phyloP scores from a whole-genome alignment of 352 stramenopile genomes.

The Phytopythium aichiense region DNA sequence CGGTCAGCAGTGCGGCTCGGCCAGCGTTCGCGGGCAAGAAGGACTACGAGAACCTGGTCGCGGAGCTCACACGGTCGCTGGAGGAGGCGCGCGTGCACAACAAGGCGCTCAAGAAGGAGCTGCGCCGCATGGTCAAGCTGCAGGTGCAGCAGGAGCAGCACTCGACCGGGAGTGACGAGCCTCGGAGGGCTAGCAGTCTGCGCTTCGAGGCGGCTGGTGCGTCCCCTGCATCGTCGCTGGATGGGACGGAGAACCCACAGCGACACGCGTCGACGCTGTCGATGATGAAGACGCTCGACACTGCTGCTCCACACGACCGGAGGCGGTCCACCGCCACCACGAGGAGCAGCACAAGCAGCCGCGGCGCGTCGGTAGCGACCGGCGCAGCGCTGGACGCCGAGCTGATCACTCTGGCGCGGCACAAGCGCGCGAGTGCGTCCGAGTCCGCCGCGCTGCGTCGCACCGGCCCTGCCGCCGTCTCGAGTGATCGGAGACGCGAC shows the following conservation, averaged over 20 bases:
- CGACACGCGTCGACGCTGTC: slow-evolving; percentile 50
- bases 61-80: slow-evolving; percentile 62
- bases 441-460: not conserved
- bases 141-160: slow-evolving; percentile 35
- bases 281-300: slow-evolving; percentile 56
- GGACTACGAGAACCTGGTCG: slow-evolving; percentile 67
- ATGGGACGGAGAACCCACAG: not conserved
- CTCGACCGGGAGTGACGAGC: slow-evolving; percentile 1
- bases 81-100: slow-evolving; percentile 69
- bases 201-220: not conserved
- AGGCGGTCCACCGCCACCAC: slow-evolving; percentile 10
- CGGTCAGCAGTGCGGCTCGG: slow-evolving; percentile 10
- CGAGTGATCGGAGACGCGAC: not conserved
- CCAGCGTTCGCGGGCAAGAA: slow-evolving; percentile 58
- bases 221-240: not conserved
- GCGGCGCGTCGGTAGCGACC: not conserved
- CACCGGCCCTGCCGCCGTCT: not conserved
- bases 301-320: not conserved
- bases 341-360: slow-evolving; percentile 10
- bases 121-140: slow-evolving; percentile 67
- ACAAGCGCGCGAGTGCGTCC: slow-evolving; percentile 22
- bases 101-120: slow-evolving; percentile 81
- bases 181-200: not conserved
- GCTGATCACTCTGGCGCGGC: slow-evolving; percentile 40
- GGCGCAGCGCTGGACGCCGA: slow-evolving; percentile 40